These are phyloP conservation scores for Phytopythium aichiense DNA, from an alignment of 352 stramenopile species.

Conservation along the genomic window DNA sequence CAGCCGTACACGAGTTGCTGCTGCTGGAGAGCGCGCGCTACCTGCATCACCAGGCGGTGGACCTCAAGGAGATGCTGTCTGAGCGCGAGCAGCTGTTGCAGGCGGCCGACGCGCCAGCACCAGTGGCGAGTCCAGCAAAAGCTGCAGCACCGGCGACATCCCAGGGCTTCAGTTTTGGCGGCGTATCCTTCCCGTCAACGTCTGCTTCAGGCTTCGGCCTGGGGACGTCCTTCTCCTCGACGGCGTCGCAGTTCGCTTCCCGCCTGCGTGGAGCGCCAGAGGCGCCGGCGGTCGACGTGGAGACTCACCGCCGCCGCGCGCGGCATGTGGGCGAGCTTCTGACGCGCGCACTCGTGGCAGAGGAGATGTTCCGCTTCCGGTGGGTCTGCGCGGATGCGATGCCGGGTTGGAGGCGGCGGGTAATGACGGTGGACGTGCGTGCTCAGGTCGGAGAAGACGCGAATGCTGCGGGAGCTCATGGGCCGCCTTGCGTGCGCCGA, in stretches of 20 bases:
- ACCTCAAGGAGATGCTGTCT: constrained; percentile 56
- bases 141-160: background rate
- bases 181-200: constrained; percentile 13
- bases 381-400: constrained; percentile 6
- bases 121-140: constrained; percentile 12
- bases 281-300: constrained; percentile 21
- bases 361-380: constrained; percentile 61
- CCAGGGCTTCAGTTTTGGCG: background rate
- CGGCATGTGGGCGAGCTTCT: constrained; percentile 39
- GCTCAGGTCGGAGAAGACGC: constrained; percentile 32
- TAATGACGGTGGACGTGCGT: too few species aligned
- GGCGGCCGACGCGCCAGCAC: constrained; percentile 11
- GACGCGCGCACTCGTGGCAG: constrained; percentile 51
- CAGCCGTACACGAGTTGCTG: constrained; percentile 60
- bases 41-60: constrained; percentile 45
- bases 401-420: too few species aligned
- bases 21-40: constrained; percentile 68
- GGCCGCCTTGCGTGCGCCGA: constrained; percentile 58
- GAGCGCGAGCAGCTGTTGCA: constrained; percentile 36
- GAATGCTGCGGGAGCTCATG: constrained; percentile 39
- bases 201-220: too few species aligned
- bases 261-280: constrained; percentile 38
- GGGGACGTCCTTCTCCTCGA: constrained; percentile 22
- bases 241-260: constrained; percentile 34
- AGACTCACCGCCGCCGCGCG: constrained; percentile 36